These are phyloP conservation scores for Colletotrichum higginsianum DNA, from an alignment of 2,329 filamentous ascomycete genomes.

Conservation along the genomic window DNA sequence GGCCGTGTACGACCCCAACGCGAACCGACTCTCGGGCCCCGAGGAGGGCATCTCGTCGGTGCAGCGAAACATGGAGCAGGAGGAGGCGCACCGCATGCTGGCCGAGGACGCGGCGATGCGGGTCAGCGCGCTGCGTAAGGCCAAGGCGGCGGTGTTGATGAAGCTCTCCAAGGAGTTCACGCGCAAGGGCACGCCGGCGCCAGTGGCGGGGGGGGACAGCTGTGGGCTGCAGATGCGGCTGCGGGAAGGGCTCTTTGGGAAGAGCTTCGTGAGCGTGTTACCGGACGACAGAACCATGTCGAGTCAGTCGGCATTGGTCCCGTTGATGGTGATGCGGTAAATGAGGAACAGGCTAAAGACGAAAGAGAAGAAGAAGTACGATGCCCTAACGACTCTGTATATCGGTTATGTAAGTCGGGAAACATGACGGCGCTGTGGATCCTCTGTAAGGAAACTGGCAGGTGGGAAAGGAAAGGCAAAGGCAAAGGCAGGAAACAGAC, in stretches of 20 bases:
- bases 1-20: constrained; percentile 67
- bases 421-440: constrained; percentile 31
- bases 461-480: constrained; percentile 36
- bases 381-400: constrained; percentile 30
- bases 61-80: constrained; percentile 71
- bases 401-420: constrained; percentile 35
- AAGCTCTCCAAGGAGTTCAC: constrained; percentile 70
- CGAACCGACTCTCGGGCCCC: constrained; percentile 40
- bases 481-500: constrained; percentile 25
- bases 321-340: constrained; percentile 70
- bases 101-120: constrained; percentile 71
- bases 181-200: constrained; percentile 38
- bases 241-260: constrained; percentile 60
- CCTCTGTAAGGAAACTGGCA: constrained; percentile 28
- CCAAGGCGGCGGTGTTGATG: constrained; percentile 72
- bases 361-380: neutral
- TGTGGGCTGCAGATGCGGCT: constrained; percentile 56
- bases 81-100: constrained; percentile 68
- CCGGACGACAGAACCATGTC: constrained; percentile 65
- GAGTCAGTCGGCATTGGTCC: constrained; percentile 68
- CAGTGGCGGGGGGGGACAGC: constrained; percentile 39
- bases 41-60: constrained; percentile 69
- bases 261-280: constrained; percentile 53
- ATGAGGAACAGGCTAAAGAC: constrained; percentile 45
- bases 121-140: constrained; percentile 68